Conservation (phyloP, 768 basidiomycete species). For the Daedaleopsis sinensis region DNA sequence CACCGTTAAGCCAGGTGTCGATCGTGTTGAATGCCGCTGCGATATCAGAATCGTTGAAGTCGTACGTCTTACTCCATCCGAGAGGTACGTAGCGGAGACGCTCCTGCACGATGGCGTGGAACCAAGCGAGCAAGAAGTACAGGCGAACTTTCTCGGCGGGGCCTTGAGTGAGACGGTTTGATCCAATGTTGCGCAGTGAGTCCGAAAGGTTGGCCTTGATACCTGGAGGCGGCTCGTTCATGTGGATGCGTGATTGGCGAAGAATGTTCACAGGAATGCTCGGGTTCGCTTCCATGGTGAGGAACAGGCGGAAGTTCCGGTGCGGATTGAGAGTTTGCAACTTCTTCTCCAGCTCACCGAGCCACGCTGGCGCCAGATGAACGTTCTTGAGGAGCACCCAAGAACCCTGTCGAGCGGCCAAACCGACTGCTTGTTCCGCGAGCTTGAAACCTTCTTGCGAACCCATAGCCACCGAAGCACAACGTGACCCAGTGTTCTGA, state of each 20-base stretch:
- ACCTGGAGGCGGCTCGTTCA: constrained; percentile 98
- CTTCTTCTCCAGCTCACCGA: constrained; percentile 95
- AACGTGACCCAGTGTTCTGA: constrained; percentile 73
- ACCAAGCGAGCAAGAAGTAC: constrained; percentile 98
- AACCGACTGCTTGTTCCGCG: constrained; percentile 94
- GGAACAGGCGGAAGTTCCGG: constrained; percentile 92
- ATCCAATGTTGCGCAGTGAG: constrained; percentile 74
- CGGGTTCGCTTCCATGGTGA: constrained; percentile 97
- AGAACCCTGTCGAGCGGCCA: constrained; percentile 89
- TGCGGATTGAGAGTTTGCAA: constrained; percentile 89
- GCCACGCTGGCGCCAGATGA: constrained; percentile 94
- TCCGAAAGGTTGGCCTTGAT: constrained; percentile 96
- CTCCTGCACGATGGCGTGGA: constrained; percentile 98
- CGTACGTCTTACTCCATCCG: constrained; percentile 96
- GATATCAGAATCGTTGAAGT: constrained; percentile 99
- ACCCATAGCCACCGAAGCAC: constrained; percentile 95
- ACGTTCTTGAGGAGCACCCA: constrained; percentile 99
- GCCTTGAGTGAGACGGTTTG: constrained; percentile 75
- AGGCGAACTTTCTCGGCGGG: constrained; percentile 91
- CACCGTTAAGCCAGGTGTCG: constrained; percentile 81
- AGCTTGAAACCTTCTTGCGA: constrained; percentile 96
- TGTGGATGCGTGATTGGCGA: constrained; percentile 92
- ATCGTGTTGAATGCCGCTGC: constrained; percentile 90
- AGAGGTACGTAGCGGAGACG: constrained; percentile 94
- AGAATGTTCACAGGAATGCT: constrained; percentile 96